phyloP scores from a whole-genome alignment of 192 early-diverging fungal species.

The Kappamyces sp. region DNA sequence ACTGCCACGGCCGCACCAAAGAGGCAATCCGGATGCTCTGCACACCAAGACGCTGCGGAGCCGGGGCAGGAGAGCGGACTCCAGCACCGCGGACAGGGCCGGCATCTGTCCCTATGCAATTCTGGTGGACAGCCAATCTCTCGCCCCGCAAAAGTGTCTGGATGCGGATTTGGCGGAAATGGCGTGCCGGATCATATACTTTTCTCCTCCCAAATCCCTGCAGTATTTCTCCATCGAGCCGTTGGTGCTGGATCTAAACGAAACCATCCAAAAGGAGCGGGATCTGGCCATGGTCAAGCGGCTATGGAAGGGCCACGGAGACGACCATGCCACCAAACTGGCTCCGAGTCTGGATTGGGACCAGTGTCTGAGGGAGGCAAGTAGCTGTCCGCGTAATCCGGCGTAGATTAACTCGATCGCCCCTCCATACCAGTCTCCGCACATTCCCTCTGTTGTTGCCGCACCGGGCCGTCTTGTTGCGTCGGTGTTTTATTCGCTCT shows the following conservation, averaged over 20 bases:
- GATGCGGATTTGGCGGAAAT: too few relatives aligned
- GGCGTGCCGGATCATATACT: neutral
- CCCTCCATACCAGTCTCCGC: neutral
- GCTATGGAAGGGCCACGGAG: constrained; percentile 13
- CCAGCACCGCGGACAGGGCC: too few relatives aligned
- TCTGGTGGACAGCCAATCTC: too few relatives aligned
- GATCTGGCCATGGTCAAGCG: constrained; percentile 15
- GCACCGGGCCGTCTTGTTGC: constrained; percentile 11
- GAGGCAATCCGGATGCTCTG: too few relatives aligned
- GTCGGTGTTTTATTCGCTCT: constrained; percentile 8
- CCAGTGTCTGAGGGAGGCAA: constrained; percentile 51
- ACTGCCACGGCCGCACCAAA: too few relatives aligned
- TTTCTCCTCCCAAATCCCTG: constrained; percentile 18
- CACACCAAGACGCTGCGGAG: too few relatives aligned
- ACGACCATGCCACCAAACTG: neutral
- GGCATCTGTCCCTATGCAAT: too few relatives aligned
- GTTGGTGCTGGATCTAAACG: constrained; percentile 58
- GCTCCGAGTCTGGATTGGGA: constrained; percentile 25
- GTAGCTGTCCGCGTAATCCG: neutral
- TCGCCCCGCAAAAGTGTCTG: too few relatives aligned
- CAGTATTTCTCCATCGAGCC: constrained; percentile 67
- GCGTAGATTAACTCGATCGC: neutral
- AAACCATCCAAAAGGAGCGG: constrained; percentile 25
- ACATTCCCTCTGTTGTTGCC: neutral
- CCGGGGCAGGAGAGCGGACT: too few relatives aligned